phyloP scores from a whole-genome alignment of 2,329 filamentous ascomycete genomes.

The Pestalotiopsis sp. region DNA sequence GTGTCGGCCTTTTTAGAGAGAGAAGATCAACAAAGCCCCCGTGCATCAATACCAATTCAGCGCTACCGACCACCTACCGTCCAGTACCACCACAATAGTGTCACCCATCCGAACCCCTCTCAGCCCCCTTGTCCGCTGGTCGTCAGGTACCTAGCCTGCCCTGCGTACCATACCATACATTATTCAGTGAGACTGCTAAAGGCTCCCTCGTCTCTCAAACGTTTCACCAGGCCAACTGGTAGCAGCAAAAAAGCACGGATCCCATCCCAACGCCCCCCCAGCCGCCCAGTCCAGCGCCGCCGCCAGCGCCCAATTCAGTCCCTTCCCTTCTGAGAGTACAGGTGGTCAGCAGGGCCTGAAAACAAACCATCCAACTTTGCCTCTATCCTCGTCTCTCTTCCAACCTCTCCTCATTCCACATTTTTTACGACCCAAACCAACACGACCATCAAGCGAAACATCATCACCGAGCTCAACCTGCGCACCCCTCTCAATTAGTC shows the following conservation, averaged over 20 bases:
- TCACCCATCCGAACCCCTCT: not conserved
- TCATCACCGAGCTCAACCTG: not conserved
- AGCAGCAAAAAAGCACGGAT: constrained; percentile 3
- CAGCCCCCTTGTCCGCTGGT: not conserved
- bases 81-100: not conserved
- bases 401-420: constrained; percentile 15
- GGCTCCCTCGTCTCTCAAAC: constrained; percentile 2
- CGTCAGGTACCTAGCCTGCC: not conserved
- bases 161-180: not conserved
- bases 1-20: not conserved
- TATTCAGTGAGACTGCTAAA: not conserved
- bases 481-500: not conserved
- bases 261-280: not conserved
- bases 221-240: constrained; percentile 15
- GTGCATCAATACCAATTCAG: not conserved
- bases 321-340: not conserved
- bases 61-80: not conserved
- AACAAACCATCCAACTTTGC: not conserved
- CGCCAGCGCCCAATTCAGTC: not conserved
- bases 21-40: not conserved
- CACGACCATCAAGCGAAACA: constrained; percentile 3
- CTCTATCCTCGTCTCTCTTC: constrained; percentile 4
- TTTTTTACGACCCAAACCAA: not conserved
- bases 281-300: not conserved
- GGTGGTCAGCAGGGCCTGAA: not conserved